These are phyloP conservation scores for Trematosphaeria pertusa DNA, from an alignment of 2,329 filamentous ascomycete genomes.

Conservation along the genomic window DNA sequence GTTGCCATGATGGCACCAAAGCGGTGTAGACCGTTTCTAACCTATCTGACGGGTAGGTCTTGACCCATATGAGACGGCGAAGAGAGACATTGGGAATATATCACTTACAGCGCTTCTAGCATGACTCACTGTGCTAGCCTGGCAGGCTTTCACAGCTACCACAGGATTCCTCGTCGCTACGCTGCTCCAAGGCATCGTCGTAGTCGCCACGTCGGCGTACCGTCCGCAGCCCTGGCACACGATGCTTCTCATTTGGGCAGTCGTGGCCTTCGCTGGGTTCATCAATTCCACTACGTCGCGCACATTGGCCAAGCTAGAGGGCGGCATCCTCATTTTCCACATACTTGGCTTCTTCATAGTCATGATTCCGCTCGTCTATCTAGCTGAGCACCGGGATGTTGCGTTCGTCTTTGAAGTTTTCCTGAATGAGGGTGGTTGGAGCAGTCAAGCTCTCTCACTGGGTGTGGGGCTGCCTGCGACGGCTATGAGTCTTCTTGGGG, in stretches of 20 bases:
- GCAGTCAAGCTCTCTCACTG: neutral
- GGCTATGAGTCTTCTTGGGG: neutral
- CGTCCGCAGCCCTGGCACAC: conserved; percentile 53
- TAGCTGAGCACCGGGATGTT: conserved; percentile 3
- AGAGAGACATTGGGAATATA: too few relatives aligned
- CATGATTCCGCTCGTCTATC: conserved; percentile 40
- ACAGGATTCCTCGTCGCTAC: conserved; percentile 9
- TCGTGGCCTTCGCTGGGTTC: conserved; percentile 41
- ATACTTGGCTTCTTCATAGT: conserved; percentile 58
- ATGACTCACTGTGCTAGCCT: conserved; percentile 22
- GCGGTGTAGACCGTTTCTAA: neutral
- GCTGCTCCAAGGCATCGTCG: conserved; percentile 12
- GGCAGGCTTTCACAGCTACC: conserved; percentile 18
- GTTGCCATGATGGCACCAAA: neutral
- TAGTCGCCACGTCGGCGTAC: conserved; percentile 11
- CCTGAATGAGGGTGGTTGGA: neutral
- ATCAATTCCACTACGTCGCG: conserved; percentile 52
- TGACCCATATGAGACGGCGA: too few relatives aligned
- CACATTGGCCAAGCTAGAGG: conserved; percentile 53
- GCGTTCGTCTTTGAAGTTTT: neutral
- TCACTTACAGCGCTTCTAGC: too few relatives aligned
- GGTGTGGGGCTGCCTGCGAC: neutral
- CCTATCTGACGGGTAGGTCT: too few relatives aligned
- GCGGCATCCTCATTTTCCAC: conserved; percentile 53
- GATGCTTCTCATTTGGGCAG: conserved; percentile 53